Base-by-base conservation (phyloP, 1,284 basidiomycete species). In the Cutaneotrichosporon mucoides region DNA sequence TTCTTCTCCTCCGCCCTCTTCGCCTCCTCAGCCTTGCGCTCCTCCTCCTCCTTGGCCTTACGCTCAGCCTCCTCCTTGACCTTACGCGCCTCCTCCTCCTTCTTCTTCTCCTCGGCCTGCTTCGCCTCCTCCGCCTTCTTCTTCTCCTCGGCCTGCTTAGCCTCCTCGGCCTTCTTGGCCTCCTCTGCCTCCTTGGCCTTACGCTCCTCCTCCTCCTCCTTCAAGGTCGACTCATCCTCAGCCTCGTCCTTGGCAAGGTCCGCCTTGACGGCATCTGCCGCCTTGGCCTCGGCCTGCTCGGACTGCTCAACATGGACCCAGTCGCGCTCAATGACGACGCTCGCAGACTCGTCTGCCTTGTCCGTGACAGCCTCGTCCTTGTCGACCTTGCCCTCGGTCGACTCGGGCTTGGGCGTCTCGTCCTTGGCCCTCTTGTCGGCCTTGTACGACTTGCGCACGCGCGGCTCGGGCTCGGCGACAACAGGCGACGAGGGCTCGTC, bases 271-370 rank as follows among this genome's bases (percentile, higher is more conserved):
- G 47, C 36, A 38, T 41, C 42, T 5, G 53, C 56, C 8, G 44
- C 56, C 43, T 57, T 43, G 34, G 9, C 34, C n/a, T 16, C 6
- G 34, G 51, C 33, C 5, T 47, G 24, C 12, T 33, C 44, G 42
- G 37, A 24, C 55, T 11, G 44, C 16, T 47, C 33, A 11, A 40
- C 40, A 10, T 33, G 15, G n/a, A 16, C 44, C 51, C 42, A 16
- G 45, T 48, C 16, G 35, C 15, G 34, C 12, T 47, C 45, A 34
- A 41, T 9, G n/a, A 16, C 13, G 24, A 34, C 51, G 34, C 48
- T 41, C n/a, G 52, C 49, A n/a, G 47, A 36, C 34, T 41, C 42
- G 8, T 47, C 56, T 5, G 44, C 50, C 43, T 57, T 43, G 34
- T 16, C 34, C n/a, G 13, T 6, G 34, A 41, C 33, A 2, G 9